These are phyloP conservation scores for Dacryopinax spathularia DNA, from an alignment of 768 basidiomycete genomes.

Conservation along the genomic window DNA sequence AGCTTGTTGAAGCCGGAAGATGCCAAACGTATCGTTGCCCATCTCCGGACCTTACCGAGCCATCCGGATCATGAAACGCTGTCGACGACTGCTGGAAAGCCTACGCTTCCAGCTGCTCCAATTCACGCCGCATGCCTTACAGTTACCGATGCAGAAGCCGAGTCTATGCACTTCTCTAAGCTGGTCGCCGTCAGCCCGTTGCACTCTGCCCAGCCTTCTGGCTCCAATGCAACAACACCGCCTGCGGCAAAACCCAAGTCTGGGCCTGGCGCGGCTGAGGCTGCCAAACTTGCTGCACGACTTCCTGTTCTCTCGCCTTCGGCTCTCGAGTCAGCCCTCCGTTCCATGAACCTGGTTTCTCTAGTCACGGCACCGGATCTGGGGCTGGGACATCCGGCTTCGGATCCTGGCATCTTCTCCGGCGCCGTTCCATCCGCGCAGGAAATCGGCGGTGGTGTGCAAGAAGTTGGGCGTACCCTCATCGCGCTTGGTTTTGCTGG, in stretches of 20 bases:
- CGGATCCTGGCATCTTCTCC: slow-evolving; percentile 50
- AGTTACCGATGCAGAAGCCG: slow-evolving; percentile 46
- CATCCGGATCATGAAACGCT: slow-evolving; percentile 23
- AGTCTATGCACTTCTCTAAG: slow-evolving; percentile 43
- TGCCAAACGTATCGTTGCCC: slow-evolving; percentile 57
- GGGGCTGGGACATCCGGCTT: slow-evolving; percentile 52
- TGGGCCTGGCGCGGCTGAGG: slow-evolving; percentile 7
- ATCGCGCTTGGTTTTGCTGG: slow-evolving; percentile 68
- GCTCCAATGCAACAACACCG: background rate
- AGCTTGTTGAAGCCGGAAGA: slow-evolving; percentile 51
- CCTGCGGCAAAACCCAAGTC: background rate
- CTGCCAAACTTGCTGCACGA: background rate
- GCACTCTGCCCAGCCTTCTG: background rate
- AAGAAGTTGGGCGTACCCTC: slow-evolving; percentile 59
- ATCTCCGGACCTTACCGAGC: slow-evolving; percentile 46
- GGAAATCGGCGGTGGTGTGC: slow-evolving; percentile 52
- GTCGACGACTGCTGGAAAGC: slow-evolving; percentile 5
- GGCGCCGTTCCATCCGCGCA: slow-evolving; percentile 65
- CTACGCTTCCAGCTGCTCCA: slow-evolving; percentile 27
- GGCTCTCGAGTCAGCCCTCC: slow-evolving; percentile 39
- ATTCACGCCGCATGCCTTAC: slow-evolving; percentile 69
- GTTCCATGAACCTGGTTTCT: slow-evolving; percentile 47
- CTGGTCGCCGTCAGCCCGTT: slow-evolving; percentile 19
- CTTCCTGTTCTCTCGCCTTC: slow-evolving; percentile 29
- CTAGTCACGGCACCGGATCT: slow-evolving; percentile 47